Percentiles rank a stretch among this genome's conserved stretches.
phyloP scores from a whole-genome alignment of 129 eudicot genomes.

The Arctium lappa region DNA sequence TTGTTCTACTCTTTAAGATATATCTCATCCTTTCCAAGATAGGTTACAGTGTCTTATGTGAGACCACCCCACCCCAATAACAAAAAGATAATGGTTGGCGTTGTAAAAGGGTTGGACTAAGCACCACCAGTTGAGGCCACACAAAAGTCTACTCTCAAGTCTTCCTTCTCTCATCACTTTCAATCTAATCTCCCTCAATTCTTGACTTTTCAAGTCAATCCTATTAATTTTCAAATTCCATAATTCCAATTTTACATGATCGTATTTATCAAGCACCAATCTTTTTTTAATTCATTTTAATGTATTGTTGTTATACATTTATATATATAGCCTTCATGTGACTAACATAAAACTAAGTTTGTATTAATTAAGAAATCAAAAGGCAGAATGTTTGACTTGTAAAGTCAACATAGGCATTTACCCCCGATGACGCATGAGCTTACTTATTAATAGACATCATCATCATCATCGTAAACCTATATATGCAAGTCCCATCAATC shows the following conservation, averaged over 20 bases:
- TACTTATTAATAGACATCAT: neutral
- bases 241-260: neutral
- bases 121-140: conserved; percentile 27
- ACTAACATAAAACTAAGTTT: neutral
- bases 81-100: conserved; percentile 10
- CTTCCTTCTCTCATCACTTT: conserved; percentile 19
- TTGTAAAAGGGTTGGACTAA: conserved; percentile 32
- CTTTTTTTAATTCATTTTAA: neutral
- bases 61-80: neutral
- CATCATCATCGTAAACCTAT: neutral
- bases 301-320: neutral
- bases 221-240: conserved; percentile 4
- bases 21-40: too few species aligned
- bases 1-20: neutral
- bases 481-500: neutral
- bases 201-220: conserved; percentile 35
- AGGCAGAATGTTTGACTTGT: neutral
- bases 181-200: conserved; percentile 9
- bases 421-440: conserved; percentile 14
- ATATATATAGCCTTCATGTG: neutral
- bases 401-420: neutral
- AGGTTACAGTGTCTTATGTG: neutral
- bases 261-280: neutral
- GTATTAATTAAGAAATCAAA: neutral
- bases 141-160: conserved; percentile 44